These are phyloP conservation scores for Fraxinus platypoda DNA, from an alignment of 305 asterid genomes.

Conservation along the genomic window DNA sequence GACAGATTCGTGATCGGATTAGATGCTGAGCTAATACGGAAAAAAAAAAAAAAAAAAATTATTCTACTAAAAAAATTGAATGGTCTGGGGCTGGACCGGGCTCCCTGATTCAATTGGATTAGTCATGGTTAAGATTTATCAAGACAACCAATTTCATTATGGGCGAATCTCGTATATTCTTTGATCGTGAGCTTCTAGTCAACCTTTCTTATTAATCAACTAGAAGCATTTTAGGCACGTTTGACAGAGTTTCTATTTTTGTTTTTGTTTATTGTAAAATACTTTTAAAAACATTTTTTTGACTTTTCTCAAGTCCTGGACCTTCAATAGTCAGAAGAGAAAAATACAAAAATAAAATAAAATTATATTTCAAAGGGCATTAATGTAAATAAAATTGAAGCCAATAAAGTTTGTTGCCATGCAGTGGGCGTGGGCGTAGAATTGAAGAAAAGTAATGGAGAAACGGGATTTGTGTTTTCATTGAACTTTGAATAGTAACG, in stretches of 20 bases:
- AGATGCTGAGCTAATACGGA: too few species aligned
- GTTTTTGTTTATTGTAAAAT: too few species aligned
- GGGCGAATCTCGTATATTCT: background rate
- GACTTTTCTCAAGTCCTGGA: background rate
- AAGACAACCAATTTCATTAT: background rate
- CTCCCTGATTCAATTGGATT: too few species aligned
- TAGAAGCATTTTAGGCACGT: too few species aligned
- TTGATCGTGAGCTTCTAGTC: background rate
- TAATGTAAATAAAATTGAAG: too few species aligned
- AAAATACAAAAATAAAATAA: too few species aligned
- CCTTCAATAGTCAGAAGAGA: background rate
- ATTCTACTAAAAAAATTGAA: too few species aligned
- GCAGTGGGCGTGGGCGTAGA: background rate
- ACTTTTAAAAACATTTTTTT: too few species aligned
- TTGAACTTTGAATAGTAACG: slow-evolving; percentile 3
- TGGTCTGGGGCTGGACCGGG: too few species aligned
- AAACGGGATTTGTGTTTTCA: slow-evolving; percentile 17
- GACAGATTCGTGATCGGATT: too few species aligned
- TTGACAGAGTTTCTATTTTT: too few species aligned
- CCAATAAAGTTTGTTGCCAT: background rate
- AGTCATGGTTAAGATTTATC: background rate
- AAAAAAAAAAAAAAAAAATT: too few species aligned
- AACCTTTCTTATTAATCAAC: background rate
- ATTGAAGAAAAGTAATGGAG: background rate
- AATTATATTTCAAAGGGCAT: background rate